These are phyloP conservation scores for Penicillium sp. DNA, from an alignment of 2,329 filamentous ascomycete genomes.

Conservation along the genomic window DNA sequence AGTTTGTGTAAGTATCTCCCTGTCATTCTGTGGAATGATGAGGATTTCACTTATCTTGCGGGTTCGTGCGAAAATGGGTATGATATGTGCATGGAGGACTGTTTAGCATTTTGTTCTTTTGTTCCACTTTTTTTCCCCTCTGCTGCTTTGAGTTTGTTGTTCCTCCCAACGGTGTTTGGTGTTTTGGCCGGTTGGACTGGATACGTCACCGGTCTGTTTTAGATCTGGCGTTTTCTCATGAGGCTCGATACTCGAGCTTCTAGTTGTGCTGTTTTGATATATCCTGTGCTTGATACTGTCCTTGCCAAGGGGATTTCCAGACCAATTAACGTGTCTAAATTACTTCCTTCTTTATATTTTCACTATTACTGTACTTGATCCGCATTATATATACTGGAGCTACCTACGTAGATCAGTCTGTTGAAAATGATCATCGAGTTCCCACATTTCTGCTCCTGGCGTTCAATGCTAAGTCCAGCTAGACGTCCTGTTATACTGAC, in stretches of 20 bases:
- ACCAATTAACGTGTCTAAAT: neutral
- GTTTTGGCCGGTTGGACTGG: slow-evolving; percentile 1
- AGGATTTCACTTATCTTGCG: neutral
- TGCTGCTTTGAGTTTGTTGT: neutral
- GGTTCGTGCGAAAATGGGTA: neutral
- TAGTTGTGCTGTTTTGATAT: neutral
- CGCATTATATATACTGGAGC: no score
- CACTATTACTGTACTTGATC: neutral
- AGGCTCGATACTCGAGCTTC: neutral
- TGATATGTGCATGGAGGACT: slow-evolving; percentile 11
- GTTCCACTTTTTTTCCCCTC: neutral
- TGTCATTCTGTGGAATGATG: slow-evolving; percentile 1
- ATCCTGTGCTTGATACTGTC: neutral
- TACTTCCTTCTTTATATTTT: neutral
- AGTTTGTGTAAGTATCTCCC: slow-evolving; percentile 30
- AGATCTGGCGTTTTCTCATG: slow-evolving; percentile 5
- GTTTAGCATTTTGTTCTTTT: slow-evolving; percentile 9
- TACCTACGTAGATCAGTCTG: no score
- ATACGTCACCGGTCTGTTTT: slow-evolving; percentile 4
- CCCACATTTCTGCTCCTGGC: no score
- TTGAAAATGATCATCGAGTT: no score
- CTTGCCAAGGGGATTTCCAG: neutral
- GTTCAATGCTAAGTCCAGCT: no score
- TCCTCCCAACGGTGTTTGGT: slow-evolving; percentile 9
- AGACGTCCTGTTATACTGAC: no score